Evolutionary conservation across 257 asterid genomes (phyloP).

Genomic region (Striga asiatica): DNA sequence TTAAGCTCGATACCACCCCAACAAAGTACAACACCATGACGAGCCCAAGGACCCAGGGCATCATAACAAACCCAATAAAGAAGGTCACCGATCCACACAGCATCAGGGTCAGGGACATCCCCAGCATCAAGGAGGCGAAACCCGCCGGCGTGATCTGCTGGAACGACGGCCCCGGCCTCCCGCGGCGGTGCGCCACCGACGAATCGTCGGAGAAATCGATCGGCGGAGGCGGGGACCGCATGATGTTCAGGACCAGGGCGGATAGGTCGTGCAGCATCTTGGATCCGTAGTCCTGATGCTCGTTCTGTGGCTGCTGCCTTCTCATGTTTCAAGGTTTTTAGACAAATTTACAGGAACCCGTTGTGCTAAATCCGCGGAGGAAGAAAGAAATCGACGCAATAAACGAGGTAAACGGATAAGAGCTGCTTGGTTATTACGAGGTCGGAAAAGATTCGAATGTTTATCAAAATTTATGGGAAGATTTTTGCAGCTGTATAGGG

Average conservation of each 20-base stretch:
- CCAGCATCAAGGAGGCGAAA: constrained; percentile 58
- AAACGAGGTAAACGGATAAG: constrained; percentile 45
- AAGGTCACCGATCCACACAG: constrained; percentile 81
- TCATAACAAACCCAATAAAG: constrained; percentile 68
- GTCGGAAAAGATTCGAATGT: background rate
- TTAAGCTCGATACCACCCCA: constrained; percentile 58
- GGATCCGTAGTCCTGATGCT: constrained; percentile 21
- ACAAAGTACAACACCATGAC: constrained; percentile 44
- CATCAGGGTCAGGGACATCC: constrained; percentile 65
- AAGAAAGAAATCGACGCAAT: constrained; percentile 7
- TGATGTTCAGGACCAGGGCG: constrained; percentile 29
- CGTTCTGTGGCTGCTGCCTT: constrained; percentile 17
- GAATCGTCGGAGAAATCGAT: constrained; percentile 11
- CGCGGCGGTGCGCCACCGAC: background rate
- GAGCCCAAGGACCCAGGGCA: constrained; percentile 79
- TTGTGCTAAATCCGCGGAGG: background rate
- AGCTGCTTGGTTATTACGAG: too few relatives aligned
- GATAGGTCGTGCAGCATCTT: constrained; percentile 34
- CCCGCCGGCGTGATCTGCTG: constrained; percentile 68
- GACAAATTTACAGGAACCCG: background rate
- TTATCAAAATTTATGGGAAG: background rate
- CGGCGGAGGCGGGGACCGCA: constrained; percentile 32
- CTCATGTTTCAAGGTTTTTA: constrained; percentile 3
- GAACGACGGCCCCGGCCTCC: constrained; percentile 18
- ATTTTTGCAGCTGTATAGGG: background rate